Evolutionary conservation across 768 basidiomycete genomes (phyloP).

Genomic region (Pleurotus sapidus): DNA sequence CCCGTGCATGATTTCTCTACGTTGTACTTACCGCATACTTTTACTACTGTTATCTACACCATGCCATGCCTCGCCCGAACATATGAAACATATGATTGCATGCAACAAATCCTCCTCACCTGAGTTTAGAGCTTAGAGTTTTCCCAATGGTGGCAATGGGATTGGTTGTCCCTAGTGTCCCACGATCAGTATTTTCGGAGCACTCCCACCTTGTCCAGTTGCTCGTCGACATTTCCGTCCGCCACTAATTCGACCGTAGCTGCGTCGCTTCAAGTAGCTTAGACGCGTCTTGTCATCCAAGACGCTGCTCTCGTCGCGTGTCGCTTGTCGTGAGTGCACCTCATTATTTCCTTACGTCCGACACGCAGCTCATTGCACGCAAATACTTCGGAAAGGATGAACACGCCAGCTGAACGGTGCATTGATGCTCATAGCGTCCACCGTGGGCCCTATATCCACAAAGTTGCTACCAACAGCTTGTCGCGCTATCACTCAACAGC

Average conservation of each 20-base stretch:
- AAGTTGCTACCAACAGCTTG: conserved; percentile 2
- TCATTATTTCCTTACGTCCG: too few species aligned
- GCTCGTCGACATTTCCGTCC: too few species aligned
- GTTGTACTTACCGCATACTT: conserved; percentile 35
- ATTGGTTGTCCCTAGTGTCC: not conserved
- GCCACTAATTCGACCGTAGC: too few species aligned
- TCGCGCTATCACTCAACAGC: not conserved
- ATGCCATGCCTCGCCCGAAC: conserved; percentile 35
- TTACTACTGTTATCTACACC: conserved; percentile 32
- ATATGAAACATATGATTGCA: conserved; percentile 13
- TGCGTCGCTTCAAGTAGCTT: too few species aligned
- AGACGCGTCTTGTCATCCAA: not conserved
- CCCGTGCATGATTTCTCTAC: conserved; percentile 55
- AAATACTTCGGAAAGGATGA: not conserved
- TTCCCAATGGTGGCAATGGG: not conserved
- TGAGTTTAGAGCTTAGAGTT: not conserved
- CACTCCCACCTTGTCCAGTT: not conserved
- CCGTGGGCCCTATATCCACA: conserved; percentile 54
- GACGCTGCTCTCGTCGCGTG: not conserved
- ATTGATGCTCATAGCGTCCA: conserved; percentile 87
- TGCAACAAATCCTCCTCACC: not conserved
- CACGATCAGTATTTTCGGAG: conserved; percentile 8
- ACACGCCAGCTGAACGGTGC: conserved; percentile 40
- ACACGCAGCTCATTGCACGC: not conserved
- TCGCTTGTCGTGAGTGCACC: conserved; percentile 5